These are phyloP conservation scores for Mucor velutinosus DNA, from an alignment of 371 early-diverging fungal genomes.

Conservation along the genomic window DNA sequence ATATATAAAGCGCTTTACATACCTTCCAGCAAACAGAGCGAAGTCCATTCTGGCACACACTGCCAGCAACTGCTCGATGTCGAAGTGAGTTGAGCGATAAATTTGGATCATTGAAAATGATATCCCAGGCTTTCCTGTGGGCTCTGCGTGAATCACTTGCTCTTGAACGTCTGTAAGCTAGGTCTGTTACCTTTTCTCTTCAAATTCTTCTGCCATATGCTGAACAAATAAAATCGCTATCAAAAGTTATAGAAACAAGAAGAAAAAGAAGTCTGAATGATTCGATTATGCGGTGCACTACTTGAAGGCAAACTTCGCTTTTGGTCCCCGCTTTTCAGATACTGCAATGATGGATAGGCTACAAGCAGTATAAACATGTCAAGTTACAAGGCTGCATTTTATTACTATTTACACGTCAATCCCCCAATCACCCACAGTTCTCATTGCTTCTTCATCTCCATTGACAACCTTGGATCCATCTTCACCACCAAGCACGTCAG, in stretches of 20 bases:
- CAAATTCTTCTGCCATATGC: slow-evolving; percentile 8
- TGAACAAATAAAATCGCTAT: background rate
- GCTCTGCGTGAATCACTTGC: background rate
- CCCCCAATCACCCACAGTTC: slow-evolving; percentile 79
- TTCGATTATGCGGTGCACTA: background rate
- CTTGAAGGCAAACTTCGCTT: background rate
- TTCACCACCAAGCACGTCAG: slow-evolving; percentile 59
- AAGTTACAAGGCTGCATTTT: background rate
- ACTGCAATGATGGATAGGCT: no score
- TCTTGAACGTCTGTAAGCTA: background rate
- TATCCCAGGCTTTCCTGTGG: slow-evolving; percentile 19
- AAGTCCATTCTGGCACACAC: slow-evolving; percentile 42
- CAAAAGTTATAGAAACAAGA: background rate
- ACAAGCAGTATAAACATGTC: no score
- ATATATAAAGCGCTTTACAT: background rate
- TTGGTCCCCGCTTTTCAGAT: background rate
- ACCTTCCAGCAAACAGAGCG: slow-evolving; percentile 58
- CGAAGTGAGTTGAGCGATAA: slow-evolving; percentile 33
- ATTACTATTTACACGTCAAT: slow-evolving; percentile 39
- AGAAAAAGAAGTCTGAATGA: slow-evolving; percentile 4
- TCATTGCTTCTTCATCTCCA: slow-evolving; percentile 74
- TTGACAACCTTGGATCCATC: slow-evolving; percentile 62
- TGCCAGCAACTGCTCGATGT: slow-evolving; percentile 37
- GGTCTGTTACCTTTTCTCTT: slow-evolving; percentile 13
- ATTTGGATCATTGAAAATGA: slow-evolving; percentile 21